A percentile compares a stretch with the other conserved stretches of the same genome.
Evolutionary conservation across 371 early-diverging fungal genomes (phyloP).

Genomic region (Dichotomocladium elegans): DNA sequence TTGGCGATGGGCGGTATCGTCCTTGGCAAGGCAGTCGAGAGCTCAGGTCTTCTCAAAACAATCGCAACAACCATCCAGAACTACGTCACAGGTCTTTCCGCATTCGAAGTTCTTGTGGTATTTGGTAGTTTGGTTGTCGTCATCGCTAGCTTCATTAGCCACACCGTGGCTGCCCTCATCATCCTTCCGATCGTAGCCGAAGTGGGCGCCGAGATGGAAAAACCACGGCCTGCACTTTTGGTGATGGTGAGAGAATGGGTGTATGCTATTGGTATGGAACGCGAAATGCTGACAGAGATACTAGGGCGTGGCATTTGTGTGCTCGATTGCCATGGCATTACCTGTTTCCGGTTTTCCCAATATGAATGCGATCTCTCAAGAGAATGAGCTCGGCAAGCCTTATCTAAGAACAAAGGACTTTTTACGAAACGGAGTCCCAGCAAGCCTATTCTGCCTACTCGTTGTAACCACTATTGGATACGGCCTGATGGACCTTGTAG

Average conservation of each 20-base stretch:
- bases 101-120: slow-evolving; percentile 64
- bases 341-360: slow-evolving; percentile 83
- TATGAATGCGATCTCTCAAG: slow-evolving; percentile 80
- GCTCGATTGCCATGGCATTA: slow-evolving; percentile 82
- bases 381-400: slow-evolving; percentile 71
- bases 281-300: neutral
- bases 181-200: slow-evolving; percentile 78
- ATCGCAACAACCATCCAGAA: slow-evolving; percentile 71
- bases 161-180: slow-evolving; percentile 89
- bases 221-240: slow-evolving; percentile 82
- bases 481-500: slow-evolving; percentile 49
- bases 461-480: slow-evolving; percentile 59
- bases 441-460: slow-evolving; percentile 54
- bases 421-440: slow-evolving; percentile 61
- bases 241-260: slow-evolving; percentile 62
- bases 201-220: slow-evolving; percentile 66
- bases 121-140: slow-evolving; percentile 70
- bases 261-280: neutral
- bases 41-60: slow-evolving; percentile 66
- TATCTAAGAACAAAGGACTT: slow-evolving; percentile 72
- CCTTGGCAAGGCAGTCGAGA: slow-evolving; percentile 78
- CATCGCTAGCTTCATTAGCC: slow-evolving; percentile 90
- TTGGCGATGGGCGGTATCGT: slow-evolving; percentile 85
- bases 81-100: slow-evolving; percentile 57
- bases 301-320: slow-evolving; percentile 67